Conservation (phyloP, 306 rosid genomes). For the Glycine soja region DNA sequence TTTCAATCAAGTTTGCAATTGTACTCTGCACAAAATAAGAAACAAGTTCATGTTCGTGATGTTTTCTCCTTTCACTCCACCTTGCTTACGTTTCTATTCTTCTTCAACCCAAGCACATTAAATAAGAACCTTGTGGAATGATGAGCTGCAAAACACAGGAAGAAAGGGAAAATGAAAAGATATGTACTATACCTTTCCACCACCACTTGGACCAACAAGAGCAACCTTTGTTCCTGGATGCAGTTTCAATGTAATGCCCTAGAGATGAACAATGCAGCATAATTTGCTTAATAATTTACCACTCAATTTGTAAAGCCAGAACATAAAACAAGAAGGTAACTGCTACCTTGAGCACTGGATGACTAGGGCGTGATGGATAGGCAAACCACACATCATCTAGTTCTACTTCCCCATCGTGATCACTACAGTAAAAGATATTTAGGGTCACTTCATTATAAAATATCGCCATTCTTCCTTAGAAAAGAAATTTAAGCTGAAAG, state of each 20-base stretch:
- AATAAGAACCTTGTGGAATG: constrained; percentile 33
- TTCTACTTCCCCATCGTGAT: constrained; percentile 79
- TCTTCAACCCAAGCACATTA: constrained; percentile 40
- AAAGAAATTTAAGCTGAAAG: constrained; percentile 29
- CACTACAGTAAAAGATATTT: constrained; percentile 58
- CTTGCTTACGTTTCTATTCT: constrained; percentile 16
- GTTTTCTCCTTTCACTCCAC: constrained; percentile 30
- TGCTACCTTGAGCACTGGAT: constrained; percentile 76
- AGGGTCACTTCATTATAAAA: constrained; percentile 38
- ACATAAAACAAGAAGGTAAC: constrained; percentile 38
- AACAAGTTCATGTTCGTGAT: constrained; percentile 18
- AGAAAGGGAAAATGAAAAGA: not conserved
- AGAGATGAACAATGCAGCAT: constrained; percentile 36
- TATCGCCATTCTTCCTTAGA: not conserved
- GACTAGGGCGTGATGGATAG: constrained; percentile 83
- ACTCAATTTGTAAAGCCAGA: constrained; percentile 17
- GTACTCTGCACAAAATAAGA: constrained; percentile 71
- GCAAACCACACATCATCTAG: constrained; percentile 88
- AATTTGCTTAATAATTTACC: constrained; percentile 18
- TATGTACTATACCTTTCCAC: constrained; percentile 73
- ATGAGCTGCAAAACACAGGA: constrained; percentile 17
- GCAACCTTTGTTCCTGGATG: constrained; percentile 82
- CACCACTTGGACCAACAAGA: constrained; percentile 95
- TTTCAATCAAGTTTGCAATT: constrained; percentile 87
- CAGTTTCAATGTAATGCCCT: constrained; percentile 81